These are phyloP conservation scores for Zygosaccharomyces pseudobailii DNA, from an alignment of 1,139 yeast species.

Conservation along the genomic window DNA sequence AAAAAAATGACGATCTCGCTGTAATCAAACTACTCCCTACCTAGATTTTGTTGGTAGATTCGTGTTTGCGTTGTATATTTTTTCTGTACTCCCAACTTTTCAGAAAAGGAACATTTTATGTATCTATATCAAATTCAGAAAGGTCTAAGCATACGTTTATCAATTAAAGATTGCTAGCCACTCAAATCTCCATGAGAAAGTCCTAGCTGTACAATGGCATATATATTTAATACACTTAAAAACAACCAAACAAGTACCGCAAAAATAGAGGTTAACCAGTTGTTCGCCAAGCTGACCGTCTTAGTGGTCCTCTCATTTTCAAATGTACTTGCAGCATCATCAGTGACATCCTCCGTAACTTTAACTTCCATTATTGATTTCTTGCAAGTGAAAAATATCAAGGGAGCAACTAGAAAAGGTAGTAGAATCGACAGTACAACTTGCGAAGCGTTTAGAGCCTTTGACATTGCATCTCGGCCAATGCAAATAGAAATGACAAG, in stretches of 20 bases:
- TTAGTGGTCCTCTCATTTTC: conserved; percentile 19
- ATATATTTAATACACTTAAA: conserved; percentile 58
- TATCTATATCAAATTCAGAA: too few species aligned
- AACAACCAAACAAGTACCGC: conserved; percentile 59
- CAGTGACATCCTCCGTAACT: conserved; percentile 27
- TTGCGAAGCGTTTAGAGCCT: conserved; percentile 70
- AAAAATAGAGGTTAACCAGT: conserved; percentile 49
- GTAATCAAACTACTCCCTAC: too few species aligned
- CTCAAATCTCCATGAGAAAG: conserved; percentile 27
- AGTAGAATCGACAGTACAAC: conserved; percentile 66
- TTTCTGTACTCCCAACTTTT: too few species aligned
- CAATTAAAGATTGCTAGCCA: not conserved
- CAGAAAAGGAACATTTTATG: too few species aligned
- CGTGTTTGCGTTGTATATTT: too few species aligned
- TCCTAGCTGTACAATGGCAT: conserved; percentile 55
- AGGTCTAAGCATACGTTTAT: too few species aligned
- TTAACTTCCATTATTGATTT: conserved; percentile 58
- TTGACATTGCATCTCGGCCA: conserved; percentile 60
- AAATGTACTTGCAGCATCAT: conserved; percentile 11
- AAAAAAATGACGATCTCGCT: too few species aligned
- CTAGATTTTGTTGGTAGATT: too few species aligned
- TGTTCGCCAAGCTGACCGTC: conserved; percentile 52
- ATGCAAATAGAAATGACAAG: conserved; percentile 48
- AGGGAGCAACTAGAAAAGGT: conserved; percentile 73
- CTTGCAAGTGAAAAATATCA: conserved; percentile 66